Conservation (phyloP, 2,329 filamentous ascomycete genomes). For the Penicillium corylophilum region DNA sequence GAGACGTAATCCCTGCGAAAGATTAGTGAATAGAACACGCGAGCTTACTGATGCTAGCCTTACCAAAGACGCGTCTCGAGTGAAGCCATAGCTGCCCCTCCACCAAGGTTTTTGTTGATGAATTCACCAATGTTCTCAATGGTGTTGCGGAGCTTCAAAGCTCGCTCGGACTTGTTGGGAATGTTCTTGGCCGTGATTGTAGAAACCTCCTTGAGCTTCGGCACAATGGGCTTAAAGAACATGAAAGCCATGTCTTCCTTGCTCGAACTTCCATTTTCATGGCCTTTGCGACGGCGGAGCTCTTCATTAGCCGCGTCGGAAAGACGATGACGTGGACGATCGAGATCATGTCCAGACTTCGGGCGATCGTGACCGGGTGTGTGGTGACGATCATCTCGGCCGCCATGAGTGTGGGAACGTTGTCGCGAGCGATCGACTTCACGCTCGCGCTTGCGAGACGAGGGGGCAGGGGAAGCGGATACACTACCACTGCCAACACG, state of each 20-base stretch:
- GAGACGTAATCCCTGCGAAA: conserved; percentile 45
- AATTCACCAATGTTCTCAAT: conserved; percentile 49
- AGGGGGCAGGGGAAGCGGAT: conserved; percentile 48
- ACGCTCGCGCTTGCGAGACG: conserved; percentile 42
- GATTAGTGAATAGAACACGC: conserved; percentile 24
- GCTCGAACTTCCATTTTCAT: conserved; percentile 36
- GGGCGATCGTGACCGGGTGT: conserved; percentile 45
- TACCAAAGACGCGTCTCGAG: conserved; percentile 49
- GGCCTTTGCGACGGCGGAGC: conserved; percentile 35
- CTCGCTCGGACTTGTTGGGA: conserved; percentile 45
- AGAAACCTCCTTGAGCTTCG: conserved; percentile 45
- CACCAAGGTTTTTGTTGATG: conserved; percentile 41
- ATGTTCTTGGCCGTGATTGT: conserved; percentile 48
- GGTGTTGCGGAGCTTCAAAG: conserved; percentile 43
- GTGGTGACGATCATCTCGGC: conserved; percentile 45
- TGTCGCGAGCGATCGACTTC: conserved; percentile 44
- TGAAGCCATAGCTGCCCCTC: conserved; percentile 39
- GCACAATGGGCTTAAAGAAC: conserved; percentile 49
- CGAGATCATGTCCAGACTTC: conserved; percentile 33
- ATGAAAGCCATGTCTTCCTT: conserved; percentile 43
- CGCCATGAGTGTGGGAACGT: conserved; percentile 41
- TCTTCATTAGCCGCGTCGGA: conserved; percentile 38
- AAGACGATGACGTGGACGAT: conserved; percentile 33
- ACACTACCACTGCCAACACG: conserved; percentile 39
- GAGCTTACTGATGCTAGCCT: conserved; percentile 14